Percentiles rank a stretch among this genome's conserved stretches.
Conservation (phyloP, 768 basidiomycete genomes). For the Xerocomellus chrysenteron region DNA sequence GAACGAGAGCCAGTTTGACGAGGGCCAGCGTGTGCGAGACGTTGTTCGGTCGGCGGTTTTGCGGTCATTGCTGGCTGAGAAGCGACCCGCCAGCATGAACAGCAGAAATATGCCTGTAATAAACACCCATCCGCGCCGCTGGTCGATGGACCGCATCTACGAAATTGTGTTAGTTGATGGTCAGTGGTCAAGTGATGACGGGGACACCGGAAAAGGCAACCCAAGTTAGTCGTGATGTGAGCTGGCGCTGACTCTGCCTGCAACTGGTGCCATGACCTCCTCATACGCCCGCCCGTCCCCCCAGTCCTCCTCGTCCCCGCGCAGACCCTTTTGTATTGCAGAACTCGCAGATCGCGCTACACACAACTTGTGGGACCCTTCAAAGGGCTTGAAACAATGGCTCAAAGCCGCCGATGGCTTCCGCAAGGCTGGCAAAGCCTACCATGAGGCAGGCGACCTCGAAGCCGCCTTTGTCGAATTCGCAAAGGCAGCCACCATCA, state of each 20-base stretch:
- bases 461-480: constrained; percentile 72
- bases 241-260: constrained; percentile 15
- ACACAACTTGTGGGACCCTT: constrained; percentile 54
- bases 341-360: constrained; percentile 66
- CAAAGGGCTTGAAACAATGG: constrained; percentile 62
- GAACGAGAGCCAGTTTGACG: constrained; percentile 25
- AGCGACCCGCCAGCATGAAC: constrained; percentile 52
- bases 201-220: constrained; percentile 22
- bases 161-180: background rate
- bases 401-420: constrained; percentile 64
- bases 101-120: constrained; percentile 41
- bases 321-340: constrained; percentile 59
- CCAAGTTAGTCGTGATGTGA: constrained; percentile 5
- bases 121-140: constrained; percentile 40
- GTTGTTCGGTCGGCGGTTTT: background rate
- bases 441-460: constrained; percentile 50
- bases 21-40: constrained; percentile 11
- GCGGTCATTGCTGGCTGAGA: constrained; percentile 36
- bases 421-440: constrained; percentile 52
- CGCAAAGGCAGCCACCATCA: constrained; percentile 73
- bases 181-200: background rate
- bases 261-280: constrained; percentile 21
- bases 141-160: constrained; percentile 18
- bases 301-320: constrained; percentile 15
- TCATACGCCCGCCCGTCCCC: constrained; percentile 17